phyloP scores from a whole-genome alignment of 225 moss, liverwort and hornwort genomes.

The Bryum argenteum region DNA sequence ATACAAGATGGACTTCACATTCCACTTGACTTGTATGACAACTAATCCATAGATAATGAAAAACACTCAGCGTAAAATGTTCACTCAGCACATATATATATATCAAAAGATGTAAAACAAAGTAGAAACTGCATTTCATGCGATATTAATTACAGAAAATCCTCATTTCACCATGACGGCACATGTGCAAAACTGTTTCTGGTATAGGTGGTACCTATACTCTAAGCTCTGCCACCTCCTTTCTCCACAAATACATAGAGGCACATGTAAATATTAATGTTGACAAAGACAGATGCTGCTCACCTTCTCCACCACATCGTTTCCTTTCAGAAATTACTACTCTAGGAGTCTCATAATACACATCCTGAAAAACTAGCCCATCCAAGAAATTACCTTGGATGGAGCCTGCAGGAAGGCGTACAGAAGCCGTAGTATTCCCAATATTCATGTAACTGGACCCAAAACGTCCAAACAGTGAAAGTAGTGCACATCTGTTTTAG shows the following conservation, averaged over 20 bases:
- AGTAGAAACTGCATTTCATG: neutral
- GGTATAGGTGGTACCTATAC: conserved; percentile 1
- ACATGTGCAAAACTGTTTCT: conserved; percentile 44
- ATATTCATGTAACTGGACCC: conserved; percentile 11
- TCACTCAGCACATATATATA: neutral
- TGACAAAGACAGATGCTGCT: conserved; percentile 28
- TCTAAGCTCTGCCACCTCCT: conserved; percentile 15
- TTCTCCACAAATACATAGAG: conserved; percentile 25
- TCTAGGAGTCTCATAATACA: conserved; percentile 26
- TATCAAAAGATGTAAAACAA: neutral
- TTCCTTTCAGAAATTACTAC: conserved; percentile 12
- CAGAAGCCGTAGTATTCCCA: neutral
- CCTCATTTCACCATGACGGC: conserved; percentile 22
- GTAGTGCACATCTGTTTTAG: conserved; percentile 33
- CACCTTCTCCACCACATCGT: conserved; percentile 25
- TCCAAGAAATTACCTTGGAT: conserved; percentile 25
- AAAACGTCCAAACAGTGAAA: conserved; percentile 32
- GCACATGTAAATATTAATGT: conserved; percentile 19
- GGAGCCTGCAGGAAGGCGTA: conserved; percentile 13
- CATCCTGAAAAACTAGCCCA: conserved; percentile 25
- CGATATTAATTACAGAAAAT: conserved; percentile 24
- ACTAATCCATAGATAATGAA: no score
- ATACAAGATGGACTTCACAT: no score
- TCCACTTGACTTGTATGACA: no score
- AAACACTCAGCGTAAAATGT: no score